Evolutionary conservation across 768 basidiomycete species (phyloP), one percentile per base, ranked within the genome.

Genomic region (Crepidotus variabilis): DNA sequence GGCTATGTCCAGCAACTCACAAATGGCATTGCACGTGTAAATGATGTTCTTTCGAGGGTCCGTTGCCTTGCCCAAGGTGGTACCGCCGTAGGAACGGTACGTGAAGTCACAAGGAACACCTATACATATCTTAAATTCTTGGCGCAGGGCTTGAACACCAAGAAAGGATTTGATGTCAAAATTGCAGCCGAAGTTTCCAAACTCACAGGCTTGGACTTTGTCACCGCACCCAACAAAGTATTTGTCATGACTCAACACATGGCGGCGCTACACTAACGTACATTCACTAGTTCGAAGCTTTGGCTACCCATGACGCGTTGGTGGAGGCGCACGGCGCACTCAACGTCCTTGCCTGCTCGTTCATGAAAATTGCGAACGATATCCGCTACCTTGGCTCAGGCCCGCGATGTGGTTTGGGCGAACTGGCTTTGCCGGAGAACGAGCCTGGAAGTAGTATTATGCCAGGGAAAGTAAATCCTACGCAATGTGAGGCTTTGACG

Each of bases 321-420:
- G 93, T 98, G 20, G 97, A 99, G 75, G 86, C 94, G 9, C 96
- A 98, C 57, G 97, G 97, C 54, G 96, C 95, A 14, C 82, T 99
- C 61, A 98, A 98, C 73, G 90, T 92, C 46, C 72, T 99, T 54
- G 97, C 97, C n/a, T 92, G 90, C 69, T 97, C 94, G 8, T 75
- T 98, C 62, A 97, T 98, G 94, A 99, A 99, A 81, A 98, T 99
- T 66, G 96, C 96, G 50, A 98, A 99, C 69, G 97, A 99, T 67
- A 96, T 99, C 69, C 88, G 97, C 52, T 98, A 90, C 81, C 88
- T 99, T 63, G 96, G 87, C 22, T 98, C 96, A 50, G 97, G 97
- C 55, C 97, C 97, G 57, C 90, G 97, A 46, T 99, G 97, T 66
- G 97, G 97, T 55, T 82, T 99, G 47, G 97, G 97, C 21, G 97